Evolutionary conservation across 352 stramenopile species (phyloP).

Genomic region (Phytophthora sp.): DNA sequence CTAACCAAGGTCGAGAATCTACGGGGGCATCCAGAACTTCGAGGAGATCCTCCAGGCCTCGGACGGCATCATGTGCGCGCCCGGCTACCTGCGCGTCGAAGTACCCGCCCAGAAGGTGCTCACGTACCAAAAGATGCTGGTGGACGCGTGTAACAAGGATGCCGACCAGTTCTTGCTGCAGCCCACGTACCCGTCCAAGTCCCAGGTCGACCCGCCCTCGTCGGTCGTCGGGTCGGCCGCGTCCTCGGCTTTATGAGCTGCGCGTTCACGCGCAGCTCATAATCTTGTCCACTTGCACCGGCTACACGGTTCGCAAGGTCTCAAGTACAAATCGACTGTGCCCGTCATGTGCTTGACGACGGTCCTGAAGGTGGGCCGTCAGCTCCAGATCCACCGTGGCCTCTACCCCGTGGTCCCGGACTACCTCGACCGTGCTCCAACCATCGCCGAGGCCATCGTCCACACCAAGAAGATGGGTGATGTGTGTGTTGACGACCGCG

Average conservation of each 20-base stretch:
- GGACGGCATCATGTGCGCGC: slow-evolving; percentile 96
- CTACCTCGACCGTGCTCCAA: slow-evolving; percentile 61
- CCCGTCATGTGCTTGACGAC: slow-evolving; percentile 92
- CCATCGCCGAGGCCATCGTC: slow-evolving; percentile 86
- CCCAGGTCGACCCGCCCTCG: slow-evolving; percentile 65
- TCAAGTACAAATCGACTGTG: slow-evolving; percentile 92
- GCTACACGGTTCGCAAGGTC: slow-evolving; percentile 82
- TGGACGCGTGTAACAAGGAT: slow-evolving; percentile 85
- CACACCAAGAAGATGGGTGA: slow-evolving; percentile 93
- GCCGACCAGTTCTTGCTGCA: slow-evolving; percentile 80
- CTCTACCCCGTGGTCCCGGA: slow-evolving; percentile 76
- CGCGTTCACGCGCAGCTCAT: slow-evolving; percentile 87
- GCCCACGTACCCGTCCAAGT: slow-evolving; percentile 56
- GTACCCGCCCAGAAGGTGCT: slow-evolving; percentile 88
- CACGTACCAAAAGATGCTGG: slow-evolving; percentile 91
- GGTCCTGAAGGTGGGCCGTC: slow-evolving; percentile 88
- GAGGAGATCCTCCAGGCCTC: slow-evolving; percentile 94
- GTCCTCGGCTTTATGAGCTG: slow-evolving; percentile 84
- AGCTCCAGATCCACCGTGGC: slow-evolving; percentile 92
- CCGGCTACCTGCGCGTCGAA: slow-evolving; percentile 92
- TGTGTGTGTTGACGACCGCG: slow-evolving; percentile 86
- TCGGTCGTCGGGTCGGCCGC: slow-evolving; percentile 86
- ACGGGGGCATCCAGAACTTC: slow-evolving; percentile 93
- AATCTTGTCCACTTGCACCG: slow-evolving; percentile 85
- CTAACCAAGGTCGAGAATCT: slow-evolving; percentile 97